Evolutionary conservation across 2,329 filamentous ascomycete species (phyloP), one percentile per base, ranked within the genome.

Genomic region (Trichoderma breve): DNA sequence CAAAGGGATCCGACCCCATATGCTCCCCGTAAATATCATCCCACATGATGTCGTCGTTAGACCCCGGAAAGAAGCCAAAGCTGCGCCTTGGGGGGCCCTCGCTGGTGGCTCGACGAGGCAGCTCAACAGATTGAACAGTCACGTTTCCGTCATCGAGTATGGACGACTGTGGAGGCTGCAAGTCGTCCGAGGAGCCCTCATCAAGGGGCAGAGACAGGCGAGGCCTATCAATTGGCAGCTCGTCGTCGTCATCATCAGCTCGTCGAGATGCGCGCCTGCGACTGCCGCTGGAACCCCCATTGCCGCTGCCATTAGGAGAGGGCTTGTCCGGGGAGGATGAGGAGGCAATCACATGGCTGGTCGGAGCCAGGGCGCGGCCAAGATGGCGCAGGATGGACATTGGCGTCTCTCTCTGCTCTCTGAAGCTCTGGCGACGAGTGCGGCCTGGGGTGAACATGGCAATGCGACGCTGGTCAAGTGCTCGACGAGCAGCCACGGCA

Each of bases 361-460:
- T 81, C 0, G 86, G 84, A 14, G 89, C 89, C 55, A 91, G 80
- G 6, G 84, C 82, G 64, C 84, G 83, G 71, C 87, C 87, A 30
- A 92, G 83, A 71, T 85, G 84, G 66, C 88, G 84, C 60, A 90
- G 77, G 26, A 86, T 77, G 72, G 86, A 85, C 75, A 86, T 83
- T 2, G 88, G 86, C 6, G 87, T 88, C 77, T 90, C 87, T 73
- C 88, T 82, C 75, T 87, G 84, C 73, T 86, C 85, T 74, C 86
- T 85, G 65, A 87, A 77, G 76, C 89, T 91, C 75, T 85, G 85
- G n/a, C 89, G 84, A 24, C 87, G 85, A 68, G 85, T 85, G 73
- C 86, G 86, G 21, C 88, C 88, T 0, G 89, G 89, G 0, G 89
- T 91, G 73, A 90, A 85, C 62, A 89, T 82, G 61, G 87, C 87